phyloP scores from a whole-genome alignment of 129 eudicot species.

The Sambucus nigra region DNA sequence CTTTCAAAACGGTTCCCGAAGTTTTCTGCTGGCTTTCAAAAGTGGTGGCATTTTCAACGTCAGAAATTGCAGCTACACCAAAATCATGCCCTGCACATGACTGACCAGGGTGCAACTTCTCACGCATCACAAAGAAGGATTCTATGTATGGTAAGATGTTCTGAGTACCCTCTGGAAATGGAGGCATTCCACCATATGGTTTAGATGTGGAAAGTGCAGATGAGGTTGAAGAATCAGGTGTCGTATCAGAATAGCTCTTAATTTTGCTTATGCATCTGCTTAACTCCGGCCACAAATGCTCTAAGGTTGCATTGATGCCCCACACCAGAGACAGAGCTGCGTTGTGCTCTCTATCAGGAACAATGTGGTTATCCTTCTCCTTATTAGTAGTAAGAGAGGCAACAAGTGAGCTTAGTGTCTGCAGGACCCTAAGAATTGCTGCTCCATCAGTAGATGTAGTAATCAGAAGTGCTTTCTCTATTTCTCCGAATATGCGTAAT shows the following conservation, averaged over 20 bases:
- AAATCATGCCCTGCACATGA: slow-evolving; percentile 54
- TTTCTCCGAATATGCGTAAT: slow-evolving; percentile 54
- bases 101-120: slow-evolving; percentile 71
- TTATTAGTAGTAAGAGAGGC: slow-evolving; percentile 33
- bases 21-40: slow-evolving; percentile 42
- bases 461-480: slow-evolving; percentile 62
- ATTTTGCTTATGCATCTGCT: slow-evolving; percentile 83
- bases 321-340: slow-evolving; percentile 55
- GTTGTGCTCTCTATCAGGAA: slow-evolving; percentile 38
- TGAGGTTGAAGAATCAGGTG: slow-evolving; percentile 45
- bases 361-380: slow-evolving; percentile 34
- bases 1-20: slow-evolving; percentile 30
- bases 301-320: slow-evolving; percentile 66
- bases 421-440: slow-evolving; percentile 78
- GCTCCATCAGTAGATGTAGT: slow-evolving; percentile 78
- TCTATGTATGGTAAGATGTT: slow-evolving; percentile 86
- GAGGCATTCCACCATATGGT: slow-evolving; percentile 68
- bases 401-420: slow-evolving; percentile 83
- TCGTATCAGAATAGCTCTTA: slow-evolving; percentile 62
- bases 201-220: slow-evolving; percentile 34
- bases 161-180: slow-evolving; percentile 96
- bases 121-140: slow-evolving; percentile 93
- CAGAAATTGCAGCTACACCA: slow-evolving; percentile 32
- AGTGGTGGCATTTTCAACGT: slow-evolving; percentile 58
- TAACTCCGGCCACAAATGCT: slow-evolving; percentile 88